Evolutionary conservation across 345 rosid genomes (phyloP).

Genomic region (Raphanus raphanistrum): DNA sequence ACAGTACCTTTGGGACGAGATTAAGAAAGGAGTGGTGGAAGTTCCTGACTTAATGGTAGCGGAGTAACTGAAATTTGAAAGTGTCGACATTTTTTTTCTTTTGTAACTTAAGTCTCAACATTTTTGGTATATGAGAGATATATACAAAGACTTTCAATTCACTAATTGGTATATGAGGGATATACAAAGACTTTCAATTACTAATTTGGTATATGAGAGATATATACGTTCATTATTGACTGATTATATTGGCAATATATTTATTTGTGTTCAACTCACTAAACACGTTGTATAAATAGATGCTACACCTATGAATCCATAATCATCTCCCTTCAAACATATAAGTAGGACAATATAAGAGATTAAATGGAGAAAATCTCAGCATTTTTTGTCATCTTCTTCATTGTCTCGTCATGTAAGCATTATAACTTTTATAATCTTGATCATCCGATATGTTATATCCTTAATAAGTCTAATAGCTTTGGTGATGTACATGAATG

Average conservation of each 20-base stretch:
- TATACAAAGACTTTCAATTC: neutral
- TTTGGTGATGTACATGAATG: neutral
- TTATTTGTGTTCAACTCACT: neutral
- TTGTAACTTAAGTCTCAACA: neutral
- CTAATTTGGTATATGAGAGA: neutral
- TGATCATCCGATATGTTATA: neutral
- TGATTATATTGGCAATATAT: neutral
- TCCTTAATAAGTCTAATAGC: neutral
- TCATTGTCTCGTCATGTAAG: slow-evolving; percentile 32
- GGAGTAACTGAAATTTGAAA: neutral
- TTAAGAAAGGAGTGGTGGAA: slow-evolving; percentile 77
- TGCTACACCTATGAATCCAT: neutral
- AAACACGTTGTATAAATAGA: slow-evolving; percentile 2
- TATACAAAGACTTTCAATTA: neutral
- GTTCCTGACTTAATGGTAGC: slow-evolving; percentile 23
- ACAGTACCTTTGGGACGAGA: slow-evolving; percentile 80
- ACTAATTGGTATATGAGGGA: neutral
- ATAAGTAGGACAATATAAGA: neutral
- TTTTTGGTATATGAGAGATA: neutral
- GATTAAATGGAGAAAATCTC: slow-evolving; percentile 16
- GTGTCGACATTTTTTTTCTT: neutral
- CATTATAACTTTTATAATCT: neutral
- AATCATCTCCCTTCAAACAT: neutral
- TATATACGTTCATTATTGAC: neutral
- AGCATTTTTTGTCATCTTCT: slow-evolving; percentile 17